Conservation (phyloP, 441 rosid genomes). For the Erodium chrysanthum region DNA sequence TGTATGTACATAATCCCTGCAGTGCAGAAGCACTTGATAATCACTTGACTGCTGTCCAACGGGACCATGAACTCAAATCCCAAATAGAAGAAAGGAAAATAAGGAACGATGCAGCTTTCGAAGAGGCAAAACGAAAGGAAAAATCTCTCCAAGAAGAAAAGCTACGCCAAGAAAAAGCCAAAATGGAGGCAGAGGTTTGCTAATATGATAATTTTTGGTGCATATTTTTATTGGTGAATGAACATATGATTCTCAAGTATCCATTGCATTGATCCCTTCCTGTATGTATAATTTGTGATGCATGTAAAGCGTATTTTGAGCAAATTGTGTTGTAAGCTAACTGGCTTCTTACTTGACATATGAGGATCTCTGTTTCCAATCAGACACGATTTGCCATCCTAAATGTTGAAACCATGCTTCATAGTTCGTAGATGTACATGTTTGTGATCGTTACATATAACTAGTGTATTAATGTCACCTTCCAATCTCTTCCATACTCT, state of each 20-base stretch:
- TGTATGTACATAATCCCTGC: conserved; percentile 18
- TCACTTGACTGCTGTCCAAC: conserved; percentile 74
- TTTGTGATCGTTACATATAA: too few species aligned
- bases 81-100: conserved; percentile 85
- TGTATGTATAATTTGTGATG: neutral
- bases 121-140: conserved; percentile 80
- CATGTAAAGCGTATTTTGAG: neutral
- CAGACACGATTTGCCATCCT: too few species aligned
- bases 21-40: conserved; percentile 92
- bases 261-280: neutral
- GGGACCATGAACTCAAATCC: conserved; percentile 69
- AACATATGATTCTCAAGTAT: conserved; percentile 3
- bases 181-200: conserved; percentile 80
- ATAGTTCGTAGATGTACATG: too few species aligned
- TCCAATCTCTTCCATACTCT: too few species aligned
- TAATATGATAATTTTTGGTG: neutral
- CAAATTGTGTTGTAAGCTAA: neutral
- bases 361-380: neutral
- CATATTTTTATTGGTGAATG: neutral
- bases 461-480: too few species aligned
- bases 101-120: conserved; percentile 71
- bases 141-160: conserved; percentile 70
- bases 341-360: conserved; percentile 3
- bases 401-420: too few species aligned
- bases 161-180: conserved; percentile 65